Evolutionary conservation across 2,329 filamentous ascomycete species (phyloP).

Genomic region (Pyricularia sp.): DNA sequence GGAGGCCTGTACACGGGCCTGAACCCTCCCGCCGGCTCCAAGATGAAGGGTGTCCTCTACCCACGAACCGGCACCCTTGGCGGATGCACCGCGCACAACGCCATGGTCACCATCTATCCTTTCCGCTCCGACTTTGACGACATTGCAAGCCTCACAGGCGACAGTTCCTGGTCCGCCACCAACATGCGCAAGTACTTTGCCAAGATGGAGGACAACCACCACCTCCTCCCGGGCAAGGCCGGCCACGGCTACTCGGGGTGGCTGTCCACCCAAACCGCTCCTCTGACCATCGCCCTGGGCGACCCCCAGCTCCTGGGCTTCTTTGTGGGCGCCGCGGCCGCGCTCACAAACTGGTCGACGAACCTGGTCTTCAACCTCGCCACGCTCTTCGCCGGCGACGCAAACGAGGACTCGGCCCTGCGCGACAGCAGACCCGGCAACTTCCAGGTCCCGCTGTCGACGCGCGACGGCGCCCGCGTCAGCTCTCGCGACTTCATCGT

Average conservation of each 20-base stretch:
- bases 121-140: slow-evolving; percentile 30
- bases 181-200: slow-evolving; percentile 51
- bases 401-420: slow-evolving; percentile 33
- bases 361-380: slow-evolving; percentile 7
- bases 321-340: slow-evolving; percentile 39
- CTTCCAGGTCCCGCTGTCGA: slow-evolving; percentile 50
- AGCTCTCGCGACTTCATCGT: slow-evolving; percentile 46
- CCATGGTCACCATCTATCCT: slow-evolving; percentile 27
- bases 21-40: slow-evolving; percentile 21
- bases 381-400: slow-evolving; percentile 27
- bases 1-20: slow-evolving; percentile 24
- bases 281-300: slow-evolving; percentile 11
- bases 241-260: slow-evolving; percentile 52
- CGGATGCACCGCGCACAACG: slow-evolving; percentile 26
- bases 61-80: slow-evolving; percentile 27
- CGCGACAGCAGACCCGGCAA: slow-evolving; percentile 38
- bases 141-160: slow-evolving; percentile 30
- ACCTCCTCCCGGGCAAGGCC: slow-evolving; percentile 28
- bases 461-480: slow-evolving; percentile 38
- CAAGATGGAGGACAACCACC: slow-evolving; percentile 42
- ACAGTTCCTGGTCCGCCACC: slow-evolving; percentile 31
- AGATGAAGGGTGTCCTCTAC: slow-evolving; percentile 24
- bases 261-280: slow-evolving; percentile 17
- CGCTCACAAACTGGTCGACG: slow-evolving; percentile 14
- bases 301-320: slow-evolving; percentile 45